A percentile compares a stretch with the other conserved stretches of the same genome.
Evolutionary conservation across 108 stramenopile species (phyloP).

Genomic region (Skeletonema costatum): DNA sequence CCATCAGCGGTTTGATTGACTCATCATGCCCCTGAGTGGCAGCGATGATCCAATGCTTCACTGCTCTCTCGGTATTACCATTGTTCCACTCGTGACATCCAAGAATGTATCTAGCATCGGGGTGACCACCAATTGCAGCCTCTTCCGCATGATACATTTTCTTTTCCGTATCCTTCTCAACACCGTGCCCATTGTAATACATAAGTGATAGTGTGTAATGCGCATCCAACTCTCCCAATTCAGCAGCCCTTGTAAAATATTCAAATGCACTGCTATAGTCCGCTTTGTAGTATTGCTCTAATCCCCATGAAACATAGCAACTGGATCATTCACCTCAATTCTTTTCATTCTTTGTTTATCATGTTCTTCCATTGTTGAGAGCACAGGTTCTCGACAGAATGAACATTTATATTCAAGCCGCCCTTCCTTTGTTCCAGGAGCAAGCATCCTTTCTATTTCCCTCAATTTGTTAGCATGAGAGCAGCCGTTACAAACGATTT

Average conservation of each 20-base stretch:
- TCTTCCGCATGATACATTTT: too few species aligned
- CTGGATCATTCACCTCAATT: neutral
- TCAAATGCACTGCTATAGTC: neutral
- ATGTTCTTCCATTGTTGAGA: neutral
- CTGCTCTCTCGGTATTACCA: too few species aligned
- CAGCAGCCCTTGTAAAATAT: neutral
- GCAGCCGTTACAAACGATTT: too few species aligned
- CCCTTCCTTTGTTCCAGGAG: neutral
- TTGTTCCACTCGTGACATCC: neutral
- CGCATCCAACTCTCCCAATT: neutral
- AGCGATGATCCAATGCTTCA: too few species aligned
- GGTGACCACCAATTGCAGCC: neutral
- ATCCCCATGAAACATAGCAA: too few species aligned
- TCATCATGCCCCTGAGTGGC: too few species aligned
- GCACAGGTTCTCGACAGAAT: too few species aligned
- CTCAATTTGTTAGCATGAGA: too few species aligned
- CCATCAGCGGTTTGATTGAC: too few species aligned
- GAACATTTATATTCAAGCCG: neutral
- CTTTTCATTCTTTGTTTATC: neutral
- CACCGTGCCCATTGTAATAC: too few species aligned
- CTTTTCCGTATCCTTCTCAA: conserved; percentile 1
- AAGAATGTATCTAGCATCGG: neutral
- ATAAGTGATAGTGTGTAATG: neutral
- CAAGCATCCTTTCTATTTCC: too few species aligned
- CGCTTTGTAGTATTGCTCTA: neutral